A percentile compares a stretch with the other conserved stretches of the same genome.
Evolutionary conservation across 1,284 basidiomycete species (phyloP).

Genomic region (Pseudozyma thailandica): DNA sequence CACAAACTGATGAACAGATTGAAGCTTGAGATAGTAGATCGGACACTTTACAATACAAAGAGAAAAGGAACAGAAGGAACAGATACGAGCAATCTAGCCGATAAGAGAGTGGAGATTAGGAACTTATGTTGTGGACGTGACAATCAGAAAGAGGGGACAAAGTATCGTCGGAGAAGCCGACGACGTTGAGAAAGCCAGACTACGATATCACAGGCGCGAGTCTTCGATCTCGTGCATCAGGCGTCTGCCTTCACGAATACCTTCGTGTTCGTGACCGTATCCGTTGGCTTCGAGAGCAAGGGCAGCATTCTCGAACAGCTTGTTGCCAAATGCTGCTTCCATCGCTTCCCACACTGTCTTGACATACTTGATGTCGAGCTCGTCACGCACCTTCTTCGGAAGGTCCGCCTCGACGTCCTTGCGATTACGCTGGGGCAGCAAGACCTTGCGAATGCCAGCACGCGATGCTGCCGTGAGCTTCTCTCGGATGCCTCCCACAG

Average conservation of each 20-base stretch:
- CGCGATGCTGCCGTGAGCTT: slow-evolving; percentile 72
- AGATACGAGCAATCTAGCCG: too few species aligned
- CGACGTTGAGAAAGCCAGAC: too few species aligned
- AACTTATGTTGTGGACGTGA: too few species aligned
- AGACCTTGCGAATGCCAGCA: slow-evolving; percentile 81
- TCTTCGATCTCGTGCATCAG: slow-evolving; percentile 54
- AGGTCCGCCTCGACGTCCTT: slow-evolving; percentile 88
- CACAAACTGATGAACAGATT: too few species aligned
- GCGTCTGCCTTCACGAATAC: slow-evolving; percentile 51
- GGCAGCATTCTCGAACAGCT: slow-evolving; percentile 55
- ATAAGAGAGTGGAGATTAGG: too few species aligned
- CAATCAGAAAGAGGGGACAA: neutral
- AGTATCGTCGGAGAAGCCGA: too few species aligned
- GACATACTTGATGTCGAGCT: slow-evolving; percentile 83
- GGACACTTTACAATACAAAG: too few species aligned
- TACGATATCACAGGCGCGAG: slow-evolving; percentile 28
- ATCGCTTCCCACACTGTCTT: slow-evolving; percentile 81
- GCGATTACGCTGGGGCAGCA: slow-evolving; percentile 82
- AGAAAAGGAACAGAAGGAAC: too few species aligned
- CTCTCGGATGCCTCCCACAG: slow-evolving; percentile 66
- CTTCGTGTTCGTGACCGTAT: slow-evolving; percentile 53
- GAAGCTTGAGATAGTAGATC: too few species aligned
- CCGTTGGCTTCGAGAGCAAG: slow-evolving; percentile 45
- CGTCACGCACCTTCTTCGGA: slow-evolving; percentile 76
- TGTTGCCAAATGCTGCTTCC: slow-evolving; percentile 72